Evolutionary conservation across 768 basidiomycete genomes (phyloP).

Genomic region (Boletus eberwhitei): DNA sequence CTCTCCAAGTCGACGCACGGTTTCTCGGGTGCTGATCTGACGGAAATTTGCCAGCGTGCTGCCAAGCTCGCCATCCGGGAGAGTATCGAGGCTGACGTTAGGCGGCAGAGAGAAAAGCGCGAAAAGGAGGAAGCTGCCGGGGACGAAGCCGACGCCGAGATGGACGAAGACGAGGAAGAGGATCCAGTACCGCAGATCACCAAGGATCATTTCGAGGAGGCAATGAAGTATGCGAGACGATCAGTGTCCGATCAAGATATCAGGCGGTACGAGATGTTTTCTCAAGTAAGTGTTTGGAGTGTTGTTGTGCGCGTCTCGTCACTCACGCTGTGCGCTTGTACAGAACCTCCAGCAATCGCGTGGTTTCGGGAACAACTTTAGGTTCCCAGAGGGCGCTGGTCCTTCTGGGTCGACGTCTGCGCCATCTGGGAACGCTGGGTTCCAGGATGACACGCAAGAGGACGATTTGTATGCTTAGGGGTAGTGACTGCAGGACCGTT

Average conservation of each 20-base stretch:
- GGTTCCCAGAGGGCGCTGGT: slow-evolving; percentile 83
- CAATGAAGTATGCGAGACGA: slow-evolving; percentile 95
- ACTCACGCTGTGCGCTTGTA: slow-evolving; percentile 1
- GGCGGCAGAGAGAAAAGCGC: slow-evolving; percentile 69
- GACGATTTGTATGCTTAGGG: slow-evolving; percentile 86
- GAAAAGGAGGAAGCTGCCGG: slow-evolving; percentile 68
- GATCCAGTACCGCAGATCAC: slow-evolving; percentile 92
- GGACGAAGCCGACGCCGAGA: slow-evolving; percentile 69
- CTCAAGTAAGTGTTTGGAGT: slow-evolving; percentile 55
- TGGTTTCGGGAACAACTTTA: slow-evolving; percentile 93
- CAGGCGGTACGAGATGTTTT: slow-evolving; percentile 97
- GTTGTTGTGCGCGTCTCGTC: not conserved
- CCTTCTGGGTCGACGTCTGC: slow-evolving; percentile 35
- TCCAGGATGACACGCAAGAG: slow-evolving; percentile 82
- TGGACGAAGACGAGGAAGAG: slow-evolving; percentile 67
- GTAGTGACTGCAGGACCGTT: too few species aligned
- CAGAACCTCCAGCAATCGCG: slow-evolving; percentile 89
- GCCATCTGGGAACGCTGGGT: slow-evolving; percentile 67
- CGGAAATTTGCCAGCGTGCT: slow-evolving; percentile 98
- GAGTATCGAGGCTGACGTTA: slow-evolving; percentile 91
- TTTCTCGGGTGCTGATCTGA: slow-evolving; percentile 98
- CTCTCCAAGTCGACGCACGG: slow-evolving; percentile 92
- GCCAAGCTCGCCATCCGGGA: slow-evolving; percentile 96
- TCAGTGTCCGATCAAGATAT: slow-evolving; percentile 97
- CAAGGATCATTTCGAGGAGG: slow-evolving; percentile 94